These are phyloP conservation scores for Lizonia empirigonia DNA, from an alignment of 2,329 filamentous ascomycete genomes.

Conservation along the genomic window DNA sequence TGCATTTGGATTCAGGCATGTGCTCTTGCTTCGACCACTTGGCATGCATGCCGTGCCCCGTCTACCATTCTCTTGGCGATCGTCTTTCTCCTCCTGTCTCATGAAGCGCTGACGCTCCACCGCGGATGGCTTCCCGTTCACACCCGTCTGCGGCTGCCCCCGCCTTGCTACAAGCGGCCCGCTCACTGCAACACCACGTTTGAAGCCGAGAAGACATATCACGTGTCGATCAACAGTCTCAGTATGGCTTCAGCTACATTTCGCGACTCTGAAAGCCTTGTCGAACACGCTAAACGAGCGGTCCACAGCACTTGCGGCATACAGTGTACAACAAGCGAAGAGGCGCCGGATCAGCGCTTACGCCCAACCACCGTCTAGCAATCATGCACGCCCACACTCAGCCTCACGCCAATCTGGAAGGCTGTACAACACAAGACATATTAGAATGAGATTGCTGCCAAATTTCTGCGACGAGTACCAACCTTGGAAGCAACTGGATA, in stretches of 20 bases:
- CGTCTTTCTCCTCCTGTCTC: constrained; percentile 8
- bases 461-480: too few relatives aligned
- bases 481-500: too few relatives aligned
- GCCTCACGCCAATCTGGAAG: not conserved
- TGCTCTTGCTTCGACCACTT: constrained; percentile 4
- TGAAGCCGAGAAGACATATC: not conserved
- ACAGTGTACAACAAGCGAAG: too few relatives aligned
- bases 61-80: constrained; percentile 7
- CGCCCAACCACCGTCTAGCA: not conserved
- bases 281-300: not conserved
- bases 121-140: constrained; percentile 5
- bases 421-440: not conserved
- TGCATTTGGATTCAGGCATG: constrained; percentile 7
- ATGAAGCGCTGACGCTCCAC: constrained; percentile 16
- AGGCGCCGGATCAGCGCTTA: not conserved
- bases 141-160: not conserved
- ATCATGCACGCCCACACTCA: not conserved
- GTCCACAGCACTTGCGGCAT: not conserved
- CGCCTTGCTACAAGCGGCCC: not conserved
- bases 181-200: not conserved
- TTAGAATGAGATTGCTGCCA: not conserved
- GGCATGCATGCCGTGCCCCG: constrained; percentile 5
- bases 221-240: not conserved
- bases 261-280: not conserved
- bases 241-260: not conserved